phyloP scores from a whole-genome alignment of 805 yeast species.

The Kuraishia ogatae region DNA sequence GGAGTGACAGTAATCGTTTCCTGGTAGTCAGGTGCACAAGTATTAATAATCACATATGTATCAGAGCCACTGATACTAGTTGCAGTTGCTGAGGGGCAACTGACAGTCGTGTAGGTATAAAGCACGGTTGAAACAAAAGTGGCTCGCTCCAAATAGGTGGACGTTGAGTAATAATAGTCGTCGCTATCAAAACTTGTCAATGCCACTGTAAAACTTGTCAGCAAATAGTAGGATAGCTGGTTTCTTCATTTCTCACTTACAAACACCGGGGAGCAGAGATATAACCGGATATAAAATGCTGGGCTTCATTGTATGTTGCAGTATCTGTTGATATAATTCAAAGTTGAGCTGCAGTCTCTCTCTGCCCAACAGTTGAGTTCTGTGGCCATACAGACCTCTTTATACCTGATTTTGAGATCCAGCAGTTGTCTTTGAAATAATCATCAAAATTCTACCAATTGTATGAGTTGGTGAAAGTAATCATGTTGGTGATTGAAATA shows the following conservation, averaged over 20 bases:
- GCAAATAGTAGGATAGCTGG: neutral
- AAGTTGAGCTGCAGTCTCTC: no score
- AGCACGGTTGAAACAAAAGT: neutral
- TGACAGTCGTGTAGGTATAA: neutral
- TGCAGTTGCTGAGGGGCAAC: neutral
- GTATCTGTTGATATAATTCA: no score
- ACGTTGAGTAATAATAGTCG: constrained; percentile 1
- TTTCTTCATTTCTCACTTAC: neutral
- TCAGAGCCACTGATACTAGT: neutral
- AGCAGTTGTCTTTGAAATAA: no score
- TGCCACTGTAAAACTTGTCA: neutral
- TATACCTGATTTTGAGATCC: no score
- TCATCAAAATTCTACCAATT: no score
- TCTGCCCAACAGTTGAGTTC: no score
- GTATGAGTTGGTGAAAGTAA: no score
- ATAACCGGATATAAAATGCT: no score
- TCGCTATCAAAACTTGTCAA: neutral
- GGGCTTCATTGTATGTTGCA: no score
- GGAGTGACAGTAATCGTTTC: no score
- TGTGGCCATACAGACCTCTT: no score
- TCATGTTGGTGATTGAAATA: no score
- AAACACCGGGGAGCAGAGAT: neutral
- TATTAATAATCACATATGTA: constrained; percentile 1
- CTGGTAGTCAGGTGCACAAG: constrained; percentile 1
- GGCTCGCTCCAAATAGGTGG: neutral